phyloP scores from a whole-genome alignment of 2,329 filamentous ascomycete species.

The Penicillium occitanis region DNA sequence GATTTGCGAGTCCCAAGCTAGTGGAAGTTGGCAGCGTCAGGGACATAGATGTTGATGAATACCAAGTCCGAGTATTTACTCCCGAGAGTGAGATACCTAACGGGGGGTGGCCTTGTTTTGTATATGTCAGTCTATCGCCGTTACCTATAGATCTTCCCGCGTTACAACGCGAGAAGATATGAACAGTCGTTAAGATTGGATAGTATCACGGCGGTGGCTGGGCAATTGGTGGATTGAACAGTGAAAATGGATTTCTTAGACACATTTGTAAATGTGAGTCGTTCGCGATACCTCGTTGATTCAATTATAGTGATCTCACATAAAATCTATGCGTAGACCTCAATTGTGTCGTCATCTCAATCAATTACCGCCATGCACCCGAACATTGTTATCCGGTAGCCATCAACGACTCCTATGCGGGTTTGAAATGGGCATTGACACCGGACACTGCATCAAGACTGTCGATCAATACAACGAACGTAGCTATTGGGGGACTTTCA shows the following conservation, averaged over 20 bases:
- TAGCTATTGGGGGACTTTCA: neutral
- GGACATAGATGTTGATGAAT: neutral
- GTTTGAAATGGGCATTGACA: neutral
- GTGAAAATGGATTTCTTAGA: neutral
- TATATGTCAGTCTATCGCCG: neutral
- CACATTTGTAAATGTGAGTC: neutral
- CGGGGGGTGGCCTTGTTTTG: neutral
- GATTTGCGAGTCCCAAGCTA: neutral
- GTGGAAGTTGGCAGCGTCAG: neutral
- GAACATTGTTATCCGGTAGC: neutral
- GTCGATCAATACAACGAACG: neutral
- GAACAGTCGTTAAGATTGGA: neutral
- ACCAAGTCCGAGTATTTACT: neutral
- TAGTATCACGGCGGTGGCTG: neutral
- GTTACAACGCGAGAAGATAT: neutral
- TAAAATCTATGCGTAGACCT: neutral
- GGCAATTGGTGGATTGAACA: neutral
- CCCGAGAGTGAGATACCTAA: neutral
- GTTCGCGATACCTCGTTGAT: too few relatives aligned
- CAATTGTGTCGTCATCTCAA: neutral
- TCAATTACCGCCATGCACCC: conserved; percentile 1
- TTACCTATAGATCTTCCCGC: neutral
- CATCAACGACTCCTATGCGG: neutral
- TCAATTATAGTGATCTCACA: neutral
- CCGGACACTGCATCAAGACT: neutral